phyloP scores from a whole-genome alignment of 2,329 filamentous ascomycete genomes.

The Aspergillus sp. region DNA sequence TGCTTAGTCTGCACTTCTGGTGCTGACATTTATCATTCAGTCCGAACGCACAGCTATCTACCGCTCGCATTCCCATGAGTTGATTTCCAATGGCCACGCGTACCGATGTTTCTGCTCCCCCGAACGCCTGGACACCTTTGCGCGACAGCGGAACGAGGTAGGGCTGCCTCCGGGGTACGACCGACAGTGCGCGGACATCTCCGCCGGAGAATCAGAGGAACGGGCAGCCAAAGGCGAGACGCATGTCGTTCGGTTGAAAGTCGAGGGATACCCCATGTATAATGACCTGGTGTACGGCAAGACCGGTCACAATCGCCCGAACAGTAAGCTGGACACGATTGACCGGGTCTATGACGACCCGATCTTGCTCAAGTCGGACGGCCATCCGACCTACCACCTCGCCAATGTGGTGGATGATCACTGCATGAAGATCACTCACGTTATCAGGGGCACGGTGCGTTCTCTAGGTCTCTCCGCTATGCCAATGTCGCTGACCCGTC shows the following conservation, averaged over 20 bases:
- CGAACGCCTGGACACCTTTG: constrained; percentile 59
- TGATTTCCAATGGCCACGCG: constrained; percentile 63
- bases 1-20: too few relatives aligned
- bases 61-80: constrained; percentile 55
- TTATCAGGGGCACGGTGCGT: constrained; percentile 72
- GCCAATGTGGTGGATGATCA: constrained; percentile 97
- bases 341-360: constrained; percentile 63
- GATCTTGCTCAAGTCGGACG: constrained; percentile 83
- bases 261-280: constrained; percentile 56
- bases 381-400: constrained; percentile 90
- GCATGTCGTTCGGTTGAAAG: constrained; percentile 69
- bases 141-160: constrained; percentile 50
- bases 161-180: constrained; percentile 56
- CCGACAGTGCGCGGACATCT: constrained; percentile 62
- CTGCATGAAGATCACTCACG: constrained; percentile 89
- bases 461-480: neutral
- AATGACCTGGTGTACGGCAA: constrained; percentile 71
- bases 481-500: constrained; percentile 1
- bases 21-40: constrained; percentile 40
- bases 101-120: constrained; percentile 89
- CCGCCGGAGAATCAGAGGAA: constrained; percentile 58
- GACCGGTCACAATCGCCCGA: constrained; percentile 43
- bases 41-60: constrained; percentile 73
- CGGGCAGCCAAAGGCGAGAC: constrained; percentile 59
- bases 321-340: constrained; percentile 35